Conservation (phyloP, 192 early-diverging fungal genomes). For the Tieghemiomyces parasiticus region DNA sequence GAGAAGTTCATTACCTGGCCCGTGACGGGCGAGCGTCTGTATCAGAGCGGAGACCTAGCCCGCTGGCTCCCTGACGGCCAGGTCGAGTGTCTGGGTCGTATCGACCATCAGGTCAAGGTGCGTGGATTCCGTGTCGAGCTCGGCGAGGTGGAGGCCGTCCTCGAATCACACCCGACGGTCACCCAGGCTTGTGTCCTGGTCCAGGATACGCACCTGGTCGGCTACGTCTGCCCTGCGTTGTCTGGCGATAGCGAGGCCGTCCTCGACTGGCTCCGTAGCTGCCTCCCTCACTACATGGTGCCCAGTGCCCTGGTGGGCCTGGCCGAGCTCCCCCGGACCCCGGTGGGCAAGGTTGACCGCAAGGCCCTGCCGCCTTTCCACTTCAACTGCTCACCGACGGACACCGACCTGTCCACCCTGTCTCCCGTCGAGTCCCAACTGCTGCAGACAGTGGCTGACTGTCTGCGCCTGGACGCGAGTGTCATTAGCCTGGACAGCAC, state of each 20-base stretch:
- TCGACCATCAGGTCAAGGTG: slow-evolving; percentile 23
- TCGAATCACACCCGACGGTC: slow-evolving; percentile 14
- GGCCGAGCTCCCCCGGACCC: not conserved
- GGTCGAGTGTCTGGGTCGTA: slow-evolving; percentile 16
- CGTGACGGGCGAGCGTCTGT: slow-evolving; percentile 15
- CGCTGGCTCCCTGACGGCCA: slow-evolving; percentile 17
- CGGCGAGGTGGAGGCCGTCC: slow-evolving; percentile 14
- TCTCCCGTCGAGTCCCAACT: too few relatives aligned
- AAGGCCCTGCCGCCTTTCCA: not conserved
- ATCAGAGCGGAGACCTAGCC: slow-evolving; percentile 17
- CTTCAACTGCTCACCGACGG: not conserved
- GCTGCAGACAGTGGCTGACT: too few relatives aligned
- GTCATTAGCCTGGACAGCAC: not conserved
- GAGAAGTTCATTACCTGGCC: slow-evolving; percentile 20
- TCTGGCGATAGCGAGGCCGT: too few relatives aligned
- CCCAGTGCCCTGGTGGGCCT: not conserved
- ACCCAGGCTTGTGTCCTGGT: slow-evolving; percentile 13
- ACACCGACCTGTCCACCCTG: not conserved
- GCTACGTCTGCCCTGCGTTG: too few relatives aligned
- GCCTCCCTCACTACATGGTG: not conserved
- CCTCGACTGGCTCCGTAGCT: not conserved
- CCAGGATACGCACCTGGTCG: not conserved
- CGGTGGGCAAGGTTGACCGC: not conserved
- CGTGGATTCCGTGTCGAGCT: slow-evolving; percentile 21
- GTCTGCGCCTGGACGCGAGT: not conserved